phyloP scores from a whole-genome alignment of 2,329 filamentous ascomycete genomes.

The Fusarium napiforme region DNA sequence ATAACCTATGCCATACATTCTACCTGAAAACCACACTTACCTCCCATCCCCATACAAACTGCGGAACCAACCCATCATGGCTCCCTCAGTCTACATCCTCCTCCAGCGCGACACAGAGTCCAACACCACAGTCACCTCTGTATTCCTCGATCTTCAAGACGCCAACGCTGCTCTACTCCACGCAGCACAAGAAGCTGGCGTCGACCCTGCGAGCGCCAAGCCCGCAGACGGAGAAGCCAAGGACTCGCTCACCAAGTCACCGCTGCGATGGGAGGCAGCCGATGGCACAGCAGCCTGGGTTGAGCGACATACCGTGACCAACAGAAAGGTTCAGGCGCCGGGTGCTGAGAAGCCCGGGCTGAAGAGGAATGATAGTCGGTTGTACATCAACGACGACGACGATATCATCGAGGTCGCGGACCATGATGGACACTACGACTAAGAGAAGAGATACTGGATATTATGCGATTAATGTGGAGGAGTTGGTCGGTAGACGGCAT shows the following conservation, averaged over 20 bases:
- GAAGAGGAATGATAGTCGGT: slow-evolving; percentile 41
- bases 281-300: slow-evolving; percentile 53
- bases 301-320: slow-evolving; percentile 48
- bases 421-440: slow-evolving; percentile 43
- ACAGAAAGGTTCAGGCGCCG: slow-evolving; percentile 23
- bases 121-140: slow-evolving; percentile 45
- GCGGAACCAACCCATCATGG: slow-evolving; percentile 34
- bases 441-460: not conserved
- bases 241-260: slow-evolving; percentile 39
- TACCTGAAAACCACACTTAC: slow-evolving; percentile 7
- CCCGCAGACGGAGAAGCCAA: slow-evolving; percentile 20
- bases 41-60: slow-evolving; percentile 17
- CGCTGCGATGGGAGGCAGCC: slow-evolving; percentile 50
- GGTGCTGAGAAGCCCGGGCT: slow-evolving; percentile 16
- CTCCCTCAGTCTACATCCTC: slow-evolving; percentile 49
- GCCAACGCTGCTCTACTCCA: slow-evolving; percentile 50
- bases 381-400: slow-evolving; percentile 45
- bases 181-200: slow-evolving; percentile 44
- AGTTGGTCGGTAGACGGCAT: not conserved
- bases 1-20: slow-evolving; percentile 13
- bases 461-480: slow-evolving; percentile 25
- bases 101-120: slow-evolving; percentile 46
- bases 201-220: slow-evolving; percentile 35
- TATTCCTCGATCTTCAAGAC: slow-evolving; percentile 49
- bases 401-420: slow-evolving; percentile 43